Evolutionary conservation across 192 early-diverging fungal species (phyloP).

Genomic region (Podila minutissima): DNA sequence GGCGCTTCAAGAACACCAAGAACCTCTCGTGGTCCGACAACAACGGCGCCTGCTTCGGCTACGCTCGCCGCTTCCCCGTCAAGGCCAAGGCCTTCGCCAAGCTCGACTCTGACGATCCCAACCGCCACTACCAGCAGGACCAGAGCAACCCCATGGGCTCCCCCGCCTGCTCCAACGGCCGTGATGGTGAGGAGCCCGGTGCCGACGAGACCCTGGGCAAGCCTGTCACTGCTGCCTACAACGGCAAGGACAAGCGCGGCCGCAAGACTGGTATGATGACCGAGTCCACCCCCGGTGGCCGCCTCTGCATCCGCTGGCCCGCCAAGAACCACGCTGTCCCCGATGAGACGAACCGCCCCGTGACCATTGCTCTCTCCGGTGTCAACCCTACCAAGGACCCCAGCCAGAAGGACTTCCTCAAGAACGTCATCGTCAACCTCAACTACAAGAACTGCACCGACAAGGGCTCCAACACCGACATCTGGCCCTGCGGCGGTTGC

Average conservation of each 20-base stretch:
- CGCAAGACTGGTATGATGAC: constrained; percentile 35
- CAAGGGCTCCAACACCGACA: constrained; percentile 27
- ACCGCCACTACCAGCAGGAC: constrained; percentile 51
- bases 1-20: constrained; percentile 43
- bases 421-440: constrained; percentile 20
- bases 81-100: constrained; percentile 39
- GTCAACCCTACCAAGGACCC: constrained; percentile 25
- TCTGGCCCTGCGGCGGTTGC: constrained; percentile 50
- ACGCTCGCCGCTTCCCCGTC: constrained; percentile 45
- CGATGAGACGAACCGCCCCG: constrained; percentile 27
- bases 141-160: constrained; percentile 30
- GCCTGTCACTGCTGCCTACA: constrained; percentile 28
- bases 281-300: constrained; percentile 11
- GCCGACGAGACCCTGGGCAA: constrained; percentile 39
- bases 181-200: constrained; percentile 36
- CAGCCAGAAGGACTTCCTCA: constrained; percentile 32
- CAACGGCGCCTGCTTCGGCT: constrained; percentile 39
- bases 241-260: constrained; percentile 24
- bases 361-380: constrained; percentile 27
- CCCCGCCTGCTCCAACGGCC: constrained; percentile 36
- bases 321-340: constrained; percentile 51
- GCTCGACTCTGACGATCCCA: constrained; percentile 45
- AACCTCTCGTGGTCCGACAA: constrained; percentile 36
- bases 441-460: constrained; percentile 52
- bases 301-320: constrained; percentile 51